Evolutionary conservation across 2,329 filamentous ascomycete genomes (phyloP), one percentile per base, ranked within the genome.

Genomic region (Ceratocystis huliohia): DNA sequence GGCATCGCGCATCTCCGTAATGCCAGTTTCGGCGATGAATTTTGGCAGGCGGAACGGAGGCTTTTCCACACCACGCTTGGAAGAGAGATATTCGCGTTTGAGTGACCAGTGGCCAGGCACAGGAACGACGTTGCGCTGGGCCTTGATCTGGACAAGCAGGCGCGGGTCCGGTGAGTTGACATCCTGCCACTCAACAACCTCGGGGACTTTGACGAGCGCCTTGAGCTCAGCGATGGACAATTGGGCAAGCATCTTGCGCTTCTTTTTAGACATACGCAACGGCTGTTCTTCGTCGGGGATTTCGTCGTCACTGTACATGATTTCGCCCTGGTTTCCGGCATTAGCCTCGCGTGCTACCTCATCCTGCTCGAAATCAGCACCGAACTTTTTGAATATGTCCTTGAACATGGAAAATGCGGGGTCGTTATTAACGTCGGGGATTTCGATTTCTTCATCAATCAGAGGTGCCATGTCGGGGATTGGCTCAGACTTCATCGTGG

Each of bases 141-240:
- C 88, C 76, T 97, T 99, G 79, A 99, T 92, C 73, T 96, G 89
- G 30, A 97, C 90, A 10, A 99, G 83, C 56, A 97, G 79, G 66
- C 88, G 84, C 15, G 94, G 94, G 74, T 99, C 92, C 30, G 89
- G 85, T 0, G 94, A 92, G 17, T 91, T 95, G 13, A 90, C 89
- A 74, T 99, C 94, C 65, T 95, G 94, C 94, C 94, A 97, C 73
- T 99, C 94, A 5, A 99, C 93, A 8, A 96, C 85, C 75, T 99
- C 94, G 1, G 94, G 94, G 71, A 92, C 93, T 72, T 82, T 84
- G 68, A 96, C 94, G 66, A 96, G 78, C 5, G 93, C 90, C 77
- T 99, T 99, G 69, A 99, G 83, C 76, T 97, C 91, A 62, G 94
- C 94, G 68, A 99, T 90, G 5, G 93, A 96, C 41, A 97, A 80